Conservation (phyloP, 495 filamentous ascomycete genomes). For the Talaromyces trachyspermus region DNA sequence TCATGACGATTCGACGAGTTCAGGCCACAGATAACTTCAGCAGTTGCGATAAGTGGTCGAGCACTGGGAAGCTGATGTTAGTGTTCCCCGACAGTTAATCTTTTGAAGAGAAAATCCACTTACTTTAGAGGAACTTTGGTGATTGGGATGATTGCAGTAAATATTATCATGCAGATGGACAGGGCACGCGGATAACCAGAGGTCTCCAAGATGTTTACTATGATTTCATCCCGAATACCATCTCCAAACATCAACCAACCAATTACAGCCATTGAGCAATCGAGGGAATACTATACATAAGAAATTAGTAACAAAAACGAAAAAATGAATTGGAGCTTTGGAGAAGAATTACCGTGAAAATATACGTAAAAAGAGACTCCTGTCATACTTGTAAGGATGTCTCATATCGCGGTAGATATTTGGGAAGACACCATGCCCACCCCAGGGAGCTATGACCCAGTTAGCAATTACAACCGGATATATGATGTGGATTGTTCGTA, state of each 20-base stretch:
- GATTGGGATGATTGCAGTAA: slow-evolving; percentile 86
- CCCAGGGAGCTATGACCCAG: slow-evolving; percentile 63
- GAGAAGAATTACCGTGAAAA: slow-evolving; percentile 90
- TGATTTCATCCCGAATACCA: slow-evolving; percentile 76
- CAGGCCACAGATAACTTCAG: slow-evolving; percentile 74
- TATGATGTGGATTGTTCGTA: slow-evolving; percentile 22
- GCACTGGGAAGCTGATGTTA: slow-evolving; percentile 38
- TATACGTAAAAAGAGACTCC: slow-evolving; percentile 72
- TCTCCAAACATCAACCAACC: slow-evolving; percentile 95
- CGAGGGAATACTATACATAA: slow-evolving; percentile 58
- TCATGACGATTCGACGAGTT: slow-evolving; percentile 38
- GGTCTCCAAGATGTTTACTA: slow-evolving; percentile 72
- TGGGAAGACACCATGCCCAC: slow-evolving; percentile 90
- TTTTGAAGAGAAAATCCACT: slow-evolving; percentile 17
- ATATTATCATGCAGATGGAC: slow-evolving; percentile 69
- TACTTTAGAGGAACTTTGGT: slow-evolving; percentile 91
- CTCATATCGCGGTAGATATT: slow-evolving; percentile 98
- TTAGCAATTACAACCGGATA: not conserved
- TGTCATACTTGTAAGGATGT: slow-evolving; percentile 78
- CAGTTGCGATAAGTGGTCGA: slow-evolving; percentile 75
- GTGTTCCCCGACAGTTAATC: slow-evolving; percentile 10
- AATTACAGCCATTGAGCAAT: slow-evolving; percentile 69
- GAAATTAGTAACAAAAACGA: not conserved
- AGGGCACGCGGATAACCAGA: slow-evolving; percentile 67
- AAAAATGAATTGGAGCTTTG: not conserved